Evolutionary conservation across 495 filamentous ascomycete genomes (phyloP).

Genomic region (Xylaria telfairii): DNA sequence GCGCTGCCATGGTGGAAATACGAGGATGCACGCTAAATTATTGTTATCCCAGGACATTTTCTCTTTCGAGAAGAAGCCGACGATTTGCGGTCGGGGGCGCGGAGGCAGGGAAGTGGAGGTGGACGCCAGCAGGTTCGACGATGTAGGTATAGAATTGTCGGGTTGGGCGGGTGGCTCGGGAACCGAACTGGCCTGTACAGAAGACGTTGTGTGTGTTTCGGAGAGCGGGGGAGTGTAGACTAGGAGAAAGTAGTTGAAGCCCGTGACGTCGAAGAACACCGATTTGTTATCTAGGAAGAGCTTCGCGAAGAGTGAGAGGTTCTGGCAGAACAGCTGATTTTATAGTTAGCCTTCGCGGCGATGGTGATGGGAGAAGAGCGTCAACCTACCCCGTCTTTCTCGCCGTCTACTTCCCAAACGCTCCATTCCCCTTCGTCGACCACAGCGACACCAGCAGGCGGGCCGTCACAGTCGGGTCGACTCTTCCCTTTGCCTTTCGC

Average conservation of each 20-base stretch:
- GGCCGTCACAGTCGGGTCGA: slow-evolving; percentile 31
- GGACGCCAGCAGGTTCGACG: neutral
- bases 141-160: neutral
- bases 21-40: slow-evolving; percentile 93
- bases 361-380: neutral
- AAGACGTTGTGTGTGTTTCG: slow-evolving; percentile 25
- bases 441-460: slow-evolving; percentile 61
- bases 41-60: slow-evolving; percentile 99
- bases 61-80: slow-evolving; percentile 98
- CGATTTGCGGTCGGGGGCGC: slow-evolving; percentile 58
- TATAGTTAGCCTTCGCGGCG: slow-evolving; percentile 26
- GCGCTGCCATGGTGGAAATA: slow-evolving; percentile 95
- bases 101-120: neutral
- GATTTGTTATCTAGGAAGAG: slow-evolving; percentile 98
- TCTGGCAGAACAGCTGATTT: slow-evolving; percentile 86
- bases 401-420: slow-evolving; percentile 92
- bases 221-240: slow-evolving; percentile 63
- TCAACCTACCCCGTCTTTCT: slow-evolving; percentile 69
- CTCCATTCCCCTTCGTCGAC: slow-evolving; percentile 60
- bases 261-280: slow-evolving; percentile 94
- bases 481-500: slow-evolving; percentile 45
- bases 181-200: neutral
- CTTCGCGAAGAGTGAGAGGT: slow-evolving; percentile 95
- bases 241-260: slow-evolving; percentile 94
- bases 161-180: neutral